A percentile compares a stretch with the other conserved stretches of the same genome.
Conservation (phyloP, 345 rosid species). For the Trapa incisa region DNA sequence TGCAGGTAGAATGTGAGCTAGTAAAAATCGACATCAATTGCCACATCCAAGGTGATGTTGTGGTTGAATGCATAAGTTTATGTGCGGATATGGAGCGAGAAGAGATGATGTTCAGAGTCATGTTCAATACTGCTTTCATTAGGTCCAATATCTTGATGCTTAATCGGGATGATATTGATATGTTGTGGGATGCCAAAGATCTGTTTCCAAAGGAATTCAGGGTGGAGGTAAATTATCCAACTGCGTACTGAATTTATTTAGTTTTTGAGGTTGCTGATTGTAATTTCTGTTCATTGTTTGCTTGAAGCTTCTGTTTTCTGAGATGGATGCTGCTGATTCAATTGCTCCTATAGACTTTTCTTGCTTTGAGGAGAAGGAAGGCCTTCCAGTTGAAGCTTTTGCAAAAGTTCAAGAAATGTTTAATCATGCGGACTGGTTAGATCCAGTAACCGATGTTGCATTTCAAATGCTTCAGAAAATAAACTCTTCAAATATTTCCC, state of each 20-base stretch:
- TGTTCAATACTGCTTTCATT: constrained; percentile 87
- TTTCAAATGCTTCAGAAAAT: constrained; percentile 65
- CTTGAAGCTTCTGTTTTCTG: constrained; percentile 86
- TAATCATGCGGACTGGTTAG: constrained; percentile 69
- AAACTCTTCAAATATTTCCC: constrained; percentile 40
- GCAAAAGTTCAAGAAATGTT: constrained; percentile 86
- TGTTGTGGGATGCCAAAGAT: constrained; percentile 69
- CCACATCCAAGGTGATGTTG: constrained; percentile 80
- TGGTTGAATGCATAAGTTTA: constrained; percentile 78
- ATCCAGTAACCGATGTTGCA: constrained; percentile 57
- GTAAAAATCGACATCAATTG: constrained; percentile 86
- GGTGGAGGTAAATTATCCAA: constrained; percentile 54
- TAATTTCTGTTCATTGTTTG: constrained; percentile 19
- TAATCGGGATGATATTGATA: constrained; percentile 80
- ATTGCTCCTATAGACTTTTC: constrained; percentile 45
- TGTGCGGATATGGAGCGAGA: constrained; percentile 64
- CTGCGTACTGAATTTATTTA: constrained; percentile 9
- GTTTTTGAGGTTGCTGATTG: constrained; percentile 9
- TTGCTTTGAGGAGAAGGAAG: constrained; percentile 67
- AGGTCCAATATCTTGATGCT: constrained; percentile 93
- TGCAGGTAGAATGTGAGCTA: constrained; percentile 71
- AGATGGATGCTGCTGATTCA: constrained; percentile 76
- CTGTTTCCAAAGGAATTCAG: constrained; percentile 80
- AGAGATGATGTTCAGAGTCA: constrained; percentile 70
- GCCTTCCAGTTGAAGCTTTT: constrained; percentile 85